Base-by-base conservation (phyloP, 2,329 filamentous ascomycete genomes). In the Trichoderma oligosporum region DNA sequence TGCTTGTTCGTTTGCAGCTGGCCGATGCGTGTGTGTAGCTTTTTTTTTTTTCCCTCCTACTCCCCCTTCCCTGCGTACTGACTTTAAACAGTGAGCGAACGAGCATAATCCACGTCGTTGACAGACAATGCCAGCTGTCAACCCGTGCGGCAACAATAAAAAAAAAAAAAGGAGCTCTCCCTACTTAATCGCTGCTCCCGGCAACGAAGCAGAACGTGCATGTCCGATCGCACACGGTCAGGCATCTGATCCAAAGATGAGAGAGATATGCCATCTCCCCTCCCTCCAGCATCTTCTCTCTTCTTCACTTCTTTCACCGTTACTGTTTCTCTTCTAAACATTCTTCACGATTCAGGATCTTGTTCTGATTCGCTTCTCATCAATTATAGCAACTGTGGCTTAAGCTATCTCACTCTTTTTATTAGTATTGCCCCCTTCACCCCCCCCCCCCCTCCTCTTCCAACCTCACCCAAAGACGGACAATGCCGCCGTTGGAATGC, bases 401-500 rank as follows among this genome's bases (percentile, higher is more conserved):
- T n/a, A n/a, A n/a, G n/a, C 22, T 25, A 29, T 29, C 8, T 51
- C 11, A 31, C 14, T 51, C 9, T 36, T 20, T 27, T 29, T 36
- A 20, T 51, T 18, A 18, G 27, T n/a, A 14, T 31, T 20, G 38
- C 38, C 41, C 52, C 31, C 41, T 41, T 29, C 52, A 44, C 31
- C 22, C 24, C 33, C 44, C n/a, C 35, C 38, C 33, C 46, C 61
- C 67, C 14, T 20, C 33, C 47, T 39, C 31, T 52, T 61, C 66
- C 67, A 69, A 62, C 67, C 70, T 70, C 67, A 52, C 62, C 61
- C 64, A 63, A 63, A 62, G 65, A 65, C 68, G 58, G 65, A 73
- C 70, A 73, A 73, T 73, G 69, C 58, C 58, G 51, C 42, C 56
- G 49, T 57, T 57, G 52, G 68, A 70, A 70, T 70, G 68, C 56